A percentile compares a stretch with the other conserved stretches of the same genome.
phyloP scores from a whole-genome alignment of 495 filamentous ascomycete genomes.

The Hypoxylon fuscum region DNA sequence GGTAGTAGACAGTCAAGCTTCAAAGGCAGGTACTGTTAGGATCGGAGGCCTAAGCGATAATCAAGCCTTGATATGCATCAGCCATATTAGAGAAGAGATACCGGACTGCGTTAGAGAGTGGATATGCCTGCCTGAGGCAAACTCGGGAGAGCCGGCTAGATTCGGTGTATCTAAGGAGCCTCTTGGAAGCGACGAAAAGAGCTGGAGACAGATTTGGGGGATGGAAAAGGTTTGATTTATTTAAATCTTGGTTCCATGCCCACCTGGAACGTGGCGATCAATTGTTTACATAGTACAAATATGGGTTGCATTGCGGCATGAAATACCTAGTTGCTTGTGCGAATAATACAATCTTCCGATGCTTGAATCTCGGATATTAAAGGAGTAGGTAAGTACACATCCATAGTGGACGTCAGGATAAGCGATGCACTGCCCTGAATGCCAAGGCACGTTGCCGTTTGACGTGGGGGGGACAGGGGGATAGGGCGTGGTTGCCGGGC shows the following conservation, averaged over 20 bases:
- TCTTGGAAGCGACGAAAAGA: conserved; percentile 58
- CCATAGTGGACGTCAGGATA: neutral
- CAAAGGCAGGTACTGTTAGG: conserved; percentile 49
- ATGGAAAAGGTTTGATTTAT: conserved; percentile 36
- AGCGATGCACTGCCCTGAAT: neutral
- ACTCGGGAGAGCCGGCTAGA: conserved; percentile 61
- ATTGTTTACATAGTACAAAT: neutral
- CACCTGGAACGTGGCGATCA: neutral
- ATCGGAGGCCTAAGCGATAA: conserved; percentile 65
- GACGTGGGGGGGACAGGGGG: conserved; percentile 28
- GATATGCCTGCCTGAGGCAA: conserved; percentile 78
- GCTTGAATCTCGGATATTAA: conserved; percentile 12
- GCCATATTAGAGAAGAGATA: conserved; percentile 90
- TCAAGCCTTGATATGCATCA: conserved; percentile 86
- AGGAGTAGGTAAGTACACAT: neutral
- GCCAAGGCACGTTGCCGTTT: conserved; percentile 28
- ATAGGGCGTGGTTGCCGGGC: conserved; percentile 34
- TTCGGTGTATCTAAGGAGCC: conserved; percentile 66
- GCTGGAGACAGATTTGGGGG: conserved; percentile 72
- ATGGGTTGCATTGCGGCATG: neutral
- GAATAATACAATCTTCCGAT: conserved; percentile 16
- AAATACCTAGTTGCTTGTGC: neutral
- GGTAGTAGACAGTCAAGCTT: conserved; percentile 53
- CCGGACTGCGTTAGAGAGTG: conserved; percentile 80
- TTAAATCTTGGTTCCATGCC: too few species aligned